These are phyloP conservation scores for Apiotrichum gamsii DNA, from an alignment of 1,284 basidiomycete species.

Conservation along the genomic window DNA sequence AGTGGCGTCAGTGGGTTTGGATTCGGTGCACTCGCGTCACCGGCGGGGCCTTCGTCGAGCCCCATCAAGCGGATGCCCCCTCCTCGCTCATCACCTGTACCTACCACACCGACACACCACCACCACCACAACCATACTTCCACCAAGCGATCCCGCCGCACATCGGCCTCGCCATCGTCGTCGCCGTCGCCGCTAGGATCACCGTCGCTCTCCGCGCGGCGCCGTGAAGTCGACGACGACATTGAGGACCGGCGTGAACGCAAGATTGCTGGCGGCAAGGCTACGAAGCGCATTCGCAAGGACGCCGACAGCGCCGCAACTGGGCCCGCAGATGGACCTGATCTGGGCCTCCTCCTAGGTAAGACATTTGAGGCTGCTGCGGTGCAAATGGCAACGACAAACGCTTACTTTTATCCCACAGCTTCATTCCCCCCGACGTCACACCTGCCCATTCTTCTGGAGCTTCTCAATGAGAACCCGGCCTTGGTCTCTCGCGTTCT, in stretches of 20 bases:
- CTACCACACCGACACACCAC: constrained; percentile 13
- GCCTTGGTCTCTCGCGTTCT: constrained; percentile 26
- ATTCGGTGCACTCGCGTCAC: constrained; percentile 11
- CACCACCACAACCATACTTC: too few relatives aligned
- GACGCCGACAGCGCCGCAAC: constrained; percentile 2
- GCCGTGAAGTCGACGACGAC: constrained; percentile 12
- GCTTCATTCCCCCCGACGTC: constrained; percentile 37
- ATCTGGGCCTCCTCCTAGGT: constrained; percentile 42
- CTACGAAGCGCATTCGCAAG: constrained; percentile 28
- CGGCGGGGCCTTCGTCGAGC: constrained; percentile 2
- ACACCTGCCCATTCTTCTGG: constrained; percentile 38
- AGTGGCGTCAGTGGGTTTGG: constrained; percentile 7
- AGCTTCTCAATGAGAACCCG: constrained; percentile 33
- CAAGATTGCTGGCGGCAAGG: constrained; percentile 18
- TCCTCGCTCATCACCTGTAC: constrained; percentile 11
- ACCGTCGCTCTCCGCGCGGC: constrained; percentile 9
- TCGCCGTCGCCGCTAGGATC: constrained; percentile 21
- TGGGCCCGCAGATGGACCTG: constrained; percentile 24
- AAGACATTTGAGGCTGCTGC: constrained; percentile 12
- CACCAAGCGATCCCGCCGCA: constrained; percentile 20
- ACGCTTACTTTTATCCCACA: constrained; percentile 2
- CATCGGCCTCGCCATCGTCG: constrained; percentile 24
- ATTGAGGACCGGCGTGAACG: constrained; percentile 7
- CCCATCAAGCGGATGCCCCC: constrained; percentile 8
- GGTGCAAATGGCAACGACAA: too few relatives aligned